Evolutionary conservation across 768 basidiomycete species (phyloP), one percentile per base, ranked within the genome.

Genomic region (Mycena sanguinolenta): DNA sequence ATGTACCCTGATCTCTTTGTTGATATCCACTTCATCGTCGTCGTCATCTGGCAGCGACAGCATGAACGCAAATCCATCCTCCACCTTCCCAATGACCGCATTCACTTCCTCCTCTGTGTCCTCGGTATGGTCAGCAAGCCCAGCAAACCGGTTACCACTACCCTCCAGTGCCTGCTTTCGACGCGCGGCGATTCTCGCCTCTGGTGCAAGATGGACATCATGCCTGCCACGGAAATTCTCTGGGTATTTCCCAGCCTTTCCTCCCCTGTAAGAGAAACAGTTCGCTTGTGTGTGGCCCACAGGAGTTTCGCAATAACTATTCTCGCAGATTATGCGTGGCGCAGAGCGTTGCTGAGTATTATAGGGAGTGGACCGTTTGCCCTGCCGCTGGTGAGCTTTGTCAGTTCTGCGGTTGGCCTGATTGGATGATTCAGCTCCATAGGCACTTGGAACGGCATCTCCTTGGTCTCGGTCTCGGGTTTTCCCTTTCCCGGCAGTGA

Each of bases 171-270:
- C n/a, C 64, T 68, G 59, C 17, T 49, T 60, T 3, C 66, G 25
- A 0, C 39, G 25, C n/a, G 27, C 65, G 6, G 65, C 57, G 19
- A 68, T 52, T 12, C 73, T 54, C 1, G 59, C 69, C 13, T 70
- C 62, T 0, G 65, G 73, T 4, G 69, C 54, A 3, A 73, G 69
- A 32, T 73, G 73, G 3, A 71, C 19, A 36, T 68, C 64, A 10
- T 25, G 30, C 6, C 23, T 4, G 1, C 70, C 70, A 0, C 36
- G 17, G 54, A 58, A 74, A 36, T 59, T 54, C 23, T 42, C 60
- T 0, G 74, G 74, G 23, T 71, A 71, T 60, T 80, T 74, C 0
- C 79, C 79, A 21, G 73, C 75, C 39, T 78, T 80, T 13, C 79
- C 78, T n/a, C 17, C 79, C 77, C 0, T n/a, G n/a, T n/a, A n/a